Base-by-base conservation (phyloP, 2,329 filamentous ascomycete genomes). In the Endocalyx cinctus region DNA sequence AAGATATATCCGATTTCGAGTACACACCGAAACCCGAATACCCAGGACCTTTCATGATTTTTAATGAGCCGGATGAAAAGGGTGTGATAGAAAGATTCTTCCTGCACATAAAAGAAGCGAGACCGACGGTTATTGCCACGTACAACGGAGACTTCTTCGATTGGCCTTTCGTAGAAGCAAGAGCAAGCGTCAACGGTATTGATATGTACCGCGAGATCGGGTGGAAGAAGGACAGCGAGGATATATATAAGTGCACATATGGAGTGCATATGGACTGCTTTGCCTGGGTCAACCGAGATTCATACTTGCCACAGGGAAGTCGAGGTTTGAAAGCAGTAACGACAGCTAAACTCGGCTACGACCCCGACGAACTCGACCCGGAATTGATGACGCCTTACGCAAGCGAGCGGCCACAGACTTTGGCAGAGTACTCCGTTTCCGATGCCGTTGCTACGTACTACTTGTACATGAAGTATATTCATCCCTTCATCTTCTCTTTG, bases 91-190 rank as follows among this genome's bases (percentile, higher is more conserved):
- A 97, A 55, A 74, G 92, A 12, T 98, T 98, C 64, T 97, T 98
- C 54, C 71, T 86, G 25, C 92, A 96, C 59, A 84, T 98, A 61
- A 97, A 98, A 54, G 87, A 95, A 58, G 87, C 88, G 1, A 79
- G 84, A 39, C 92, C 92, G 1, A 97, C 89, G 0, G 90, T 98
- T 36, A 98, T 98, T 58, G 90, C 94, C 22, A 98, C 92, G n/a
- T 98, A 98, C 73, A 98, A 98, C 87, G 92, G 92, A 67, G 92
- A 98, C 68, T 98, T 98, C 60, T 98, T 98, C 80, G 92, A 98
- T 82, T 98, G 92, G 92, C 90, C 92, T 0, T 98, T 94, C 55
- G 88, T 98, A 16, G 92, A 98, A 66, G 80, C 92, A 27, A 75
- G 92, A 64, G 87, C 94, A 17, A 94, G 88, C 55, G 77, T 96